Evolutionary conservation across 2,329 filamentous ascomycete species (phyloP).

Genomic region (Aureobasidium sp.): DNA sequence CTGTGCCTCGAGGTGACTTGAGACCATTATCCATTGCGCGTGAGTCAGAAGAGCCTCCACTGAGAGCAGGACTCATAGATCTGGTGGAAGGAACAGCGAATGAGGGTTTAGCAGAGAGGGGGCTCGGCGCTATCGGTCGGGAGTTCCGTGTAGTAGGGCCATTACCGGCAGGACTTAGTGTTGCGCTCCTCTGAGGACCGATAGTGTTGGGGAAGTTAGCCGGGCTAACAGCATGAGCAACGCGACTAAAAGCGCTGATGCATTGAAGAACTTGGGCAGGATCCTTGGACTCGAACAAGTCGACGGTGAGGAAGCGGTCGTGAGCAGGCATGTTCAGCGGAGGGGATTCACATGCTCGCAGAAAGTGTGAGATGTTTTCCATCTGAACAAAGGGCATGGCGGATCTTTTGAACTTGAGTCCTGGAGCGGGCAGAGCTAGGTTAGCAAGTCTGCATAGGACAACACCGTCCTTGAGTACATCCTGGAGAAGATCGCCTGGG

Average conservation of each 20-base stretch:
- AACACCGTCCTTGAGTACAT: constrained; percentile 76
- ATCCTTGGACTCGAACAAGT: constrained; percentile 91
- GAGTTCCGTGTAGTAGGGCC: constrained; percentile 16
- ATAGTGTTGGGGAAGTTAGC: constrained; percentile 65
- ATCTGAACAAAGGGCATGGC: constrained; percentile 98
- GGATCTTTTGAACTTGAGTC: constrained; percentile 83
- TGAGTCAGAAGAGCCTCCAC: constrained; percentile 51
- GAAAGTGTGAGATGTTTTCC: constrained; percentile 97
- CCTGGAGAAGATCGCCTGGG: constrained; percentile 69
- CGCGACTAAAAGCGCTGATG: constrained; percentile 80
- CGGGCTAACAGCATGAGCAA: constrained; percentile 68
- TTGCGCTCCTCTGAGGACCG: constrained; percentile 58
- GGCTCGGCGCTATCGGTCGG: neutral
- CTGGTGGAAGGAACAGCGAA: constrained; percentile 24
- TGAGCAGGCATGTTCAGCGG: constrained; percentile 85
- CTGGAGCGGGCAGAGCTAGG: constrained; percentile 64
- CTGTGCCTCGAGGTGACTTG: constrained; percentile 42
- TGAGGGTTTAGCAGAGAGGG: constrained; percentile 16
- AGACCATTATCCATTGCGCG: constrained; percentile 40
- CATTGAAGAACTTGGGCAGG: constrained; percentile 94
- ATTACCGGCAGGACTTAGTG: constrained; percentile 29
- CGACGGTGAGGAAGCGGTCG: constrained; percentile 94
- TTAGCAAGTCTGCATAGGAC: constrained; percentile 90
- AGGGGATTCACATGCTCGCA: constrained; percentile 74
- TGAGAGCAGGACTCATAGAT: constrained; percentile 39